Conservation (phyloP, 306 rosid species). For the Luffa acutangula region DNA sequence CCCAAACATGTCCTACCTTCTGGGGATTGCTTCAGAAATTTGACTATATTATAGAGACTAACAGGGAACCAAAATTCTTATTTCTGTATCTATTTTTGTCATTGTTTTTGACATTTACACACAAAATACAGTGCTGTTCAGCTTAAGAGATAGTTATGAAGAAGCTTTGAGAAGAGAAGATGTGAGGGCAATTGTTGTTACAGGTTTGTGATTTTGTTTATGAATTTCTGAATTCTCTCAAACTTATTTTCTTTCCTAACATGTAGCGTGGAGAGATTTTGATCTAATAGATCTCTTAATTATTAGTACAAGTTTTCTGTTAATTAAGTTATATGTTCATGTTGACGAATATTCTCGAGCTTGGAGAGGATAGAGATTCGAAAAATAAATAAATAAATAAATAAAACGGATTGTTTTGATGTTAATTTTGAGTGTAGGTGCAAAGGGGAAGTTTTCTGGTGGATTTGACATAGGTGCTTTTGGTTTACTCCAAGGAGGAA, state of each 20-base stretch:
- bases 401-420: neutral
- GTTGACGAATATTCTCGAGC: neutral
- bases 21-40: too few relatives aligned
- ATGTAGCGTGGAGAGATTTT: neutral
- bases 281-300: neutral
- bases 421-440: constrained; percentile 34
- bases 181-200: constrained; percentile 79
- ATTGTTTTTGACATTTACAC: neutral
- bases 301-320: too few relatives aligned
- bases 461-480: constrained; percentile 82
- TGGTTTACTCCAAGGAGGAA: constrained; percentile 45
- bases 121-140: constrained; percentile 35
- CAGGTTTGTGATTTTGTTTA: constrained; percentile 33
- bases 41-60: neutral
- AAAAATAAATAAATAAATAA: too few relatives aligned
- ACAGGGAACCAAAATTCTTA: neutral
- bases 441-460: constrained; percentile 82
- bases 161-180: constrained; percentile 60
- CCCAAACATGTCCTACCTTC: too few relatives aligned
- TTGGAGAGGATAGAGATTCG: neutral
- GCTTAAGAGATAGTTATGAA: constrained; percentile 60
- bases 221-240: neutral
- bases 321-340: too few relatives aligned
- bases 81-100: neutral
- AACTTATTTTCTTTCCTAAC: too few relatives aligned